phyloP scores from a whole-genome alignment of 495 filamentous ascomycete species.

The Niebla homalea region DNA sequence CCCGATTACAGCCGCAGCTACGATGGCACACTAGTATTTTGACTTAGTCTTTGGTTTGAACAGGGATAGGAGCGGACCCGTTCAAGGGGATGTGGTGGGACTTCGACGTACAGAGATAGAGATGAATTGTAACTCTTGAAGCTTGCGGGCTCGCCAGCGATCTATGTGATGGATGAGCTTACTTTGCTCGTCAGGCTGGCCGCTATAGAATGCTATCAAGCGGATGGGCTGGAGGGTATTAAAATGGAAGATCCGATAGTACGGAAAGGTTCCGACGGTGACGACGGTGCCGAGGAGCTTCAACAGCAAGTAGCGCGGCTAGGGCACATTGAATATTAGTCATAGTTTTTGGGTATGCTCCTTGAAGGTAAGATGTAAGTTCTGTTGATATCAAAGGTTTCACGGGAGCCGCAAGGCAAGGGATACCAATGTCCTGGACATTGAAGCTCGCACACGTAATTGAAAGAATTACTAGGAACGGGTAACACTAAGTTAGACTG shows the following conservation, averaged over 20 bases:
- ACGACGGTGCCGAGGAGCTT: neutral
- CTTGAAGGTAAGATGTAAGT: no score
- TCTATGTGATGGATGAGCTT: conserved; percentile 4
- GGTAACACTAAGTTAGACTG: no score
- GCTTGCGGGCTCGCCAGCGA: conserved; percentile 19
- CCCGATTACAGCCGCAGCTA: conserved; percentile 21
- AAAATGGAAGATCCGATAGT: conserved; percentile 1
- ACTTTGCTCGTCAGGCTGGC: neutral
- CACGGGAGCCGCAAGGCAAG: no score
- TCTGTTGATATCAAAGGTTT: no score
- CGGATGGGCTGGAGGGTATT: neutral
- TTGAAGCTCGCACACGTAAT: no score
- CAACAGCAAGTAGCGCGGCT: no score
- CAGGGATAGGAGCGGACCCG: neutral
- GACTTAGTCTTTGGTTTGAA: neutral
- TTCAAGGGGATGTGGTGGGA: neutral
- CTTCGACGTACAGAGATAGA: conserved; percentile 18
- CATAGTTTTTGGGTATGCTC: no score
- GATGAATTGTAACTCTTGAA: conserved; percentile 21
- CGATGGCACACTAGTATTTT: conserved; percentile 14
- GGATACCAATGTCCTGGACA: no score
- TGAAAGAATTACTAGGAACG: no score
- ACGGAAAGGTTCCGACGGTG: conserved; percentile 1
- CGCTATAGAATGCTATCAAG: neutral
- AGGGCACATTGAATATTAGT: no score